Conservation (phyloP, 164 flowering plant species). For the Taxillus chinensis region DNA sequence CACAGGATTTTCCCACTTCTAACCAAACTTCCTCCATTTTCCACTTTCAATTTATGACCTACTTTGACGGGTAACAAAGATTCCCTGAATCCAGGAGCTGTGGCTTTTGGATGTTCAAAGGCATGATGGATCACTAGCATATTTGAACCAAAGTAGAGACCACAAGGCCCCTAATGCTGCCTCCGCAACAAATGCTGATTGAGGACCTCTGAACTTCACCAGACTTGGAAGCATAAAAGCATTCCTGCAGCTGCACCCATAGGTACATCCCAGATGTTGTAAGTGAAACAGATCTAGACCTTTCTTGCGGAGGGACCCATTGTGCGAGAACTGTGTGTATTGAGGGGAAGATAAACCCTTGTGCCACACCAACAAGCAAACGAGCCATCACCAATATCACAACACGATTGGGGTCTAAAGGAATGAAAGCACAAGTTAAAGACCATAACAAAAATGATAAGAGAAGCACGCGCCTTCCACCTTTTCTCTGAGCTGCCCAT, state of each 20-base stretch:
- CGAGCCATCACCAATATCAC: background rate
- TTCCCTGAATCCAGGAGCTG: conserved; percentile 1
- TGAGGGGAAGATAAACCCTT: conserved; percentile 5
- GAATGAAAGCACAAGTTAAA: background rate
- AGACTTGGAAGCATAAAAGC: conserved; percentile 2
- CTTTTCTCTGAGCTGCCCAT: conserved; percentile 3
- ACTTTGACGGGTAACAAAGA: background rate
- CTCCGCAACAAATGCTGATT: background rate
- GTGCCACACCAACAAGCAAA: background rate
- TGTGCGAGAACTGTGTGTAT: conserved; percentile 4
- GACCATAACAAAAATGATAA: conserved; percentile 1
- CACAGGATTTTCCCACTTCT: background rate
- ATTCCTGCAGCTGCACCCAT: conserved; percentile 4
- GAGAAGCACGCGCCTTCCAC: conserved; percentile 5
- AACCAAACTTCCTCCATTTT: background rate
- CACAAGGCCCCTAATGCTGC: conserved; percentile 2
- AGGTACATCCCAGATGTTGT: conserved; percentile 6
- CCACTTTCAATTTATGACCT: background rate
- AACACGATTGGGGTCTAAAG: conserved; percentile 3
- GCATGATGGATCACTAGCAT: conserved; percentile 1
- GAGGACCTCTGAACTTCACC: conserved; percentile 3
- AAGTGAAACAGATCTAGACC: conserved; percentile 5
- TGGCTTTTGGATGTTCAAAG: conserved; percentile 4
- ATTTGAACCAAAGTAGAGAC: conserved; percentile 3
- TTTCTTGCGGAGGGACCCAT: conserved; percentile 4